Evolutionary conservation across 768 basidiomycete genomes (phyloP).

Genomic region (Rhizopogon vinicolor): DNA sequence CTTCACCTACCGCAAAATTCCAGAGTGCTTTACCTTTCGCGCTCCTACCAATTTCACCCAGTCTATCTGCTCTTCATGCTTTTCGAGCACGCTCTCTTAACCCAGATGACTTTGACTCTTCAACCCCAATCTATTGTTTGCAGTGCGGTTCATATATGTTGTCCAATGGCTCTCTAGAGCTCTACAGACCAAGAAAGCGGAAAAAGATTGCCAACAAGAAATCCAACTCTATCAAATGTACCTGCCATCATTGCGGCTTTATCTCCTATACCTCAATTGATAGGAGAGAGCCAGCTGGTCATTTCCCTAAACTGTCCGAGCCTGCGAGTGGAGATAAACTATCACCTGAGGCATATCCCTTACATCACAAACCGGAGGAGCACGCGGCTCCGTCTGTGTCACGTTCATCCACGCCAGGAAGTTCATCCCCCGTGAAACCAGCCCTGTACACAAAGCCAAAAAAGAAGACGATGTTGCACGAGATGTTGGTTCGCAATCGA

Average conservation of each 20-base stretch:
- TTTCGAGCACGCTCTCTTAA: slow-evolving; percentile 31
- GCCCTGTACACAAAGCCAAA: slow-evolving; percentile 39
- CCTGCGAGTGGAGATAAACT: neutral
- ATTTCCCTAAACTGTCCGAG: neutral
- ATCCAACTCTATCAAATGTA: slow-evolving; percentile 5
- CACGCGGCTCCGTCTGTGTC: neutral
- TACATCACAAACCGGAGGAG: neutral
- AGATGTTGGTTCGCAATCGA: slow-evolving; percentile 60
- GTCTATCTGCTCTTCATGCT: slow-evolving; percentile 61
- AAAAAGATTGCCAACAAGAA: slow-evolving; percentile 12
- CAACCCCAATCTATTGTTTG: slow-evolving; percentile 34
- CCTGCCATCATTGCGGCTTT: slow-evolving; percentile 18
- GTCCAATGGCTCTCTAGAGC: slow-evolving; percentile 32
- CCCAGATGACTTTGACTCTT: slow-evolving; percentile 17
- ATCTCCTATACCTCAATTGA: slow-evolving; percentile 1
- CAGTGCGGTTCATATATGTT: slow-evolving; percentile 51
- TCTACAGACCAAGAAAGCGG: slow-evolving; percentile 27
- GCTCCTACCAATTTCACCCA: slow-evolving; percentile 47
- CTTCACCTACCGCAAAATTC: slow-evolving; percentile 36
- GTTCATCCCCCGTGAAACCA: neutral
- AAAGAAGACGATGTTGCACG: slow-evolving; percentile 54
- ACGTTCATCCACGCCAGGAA: neutral
- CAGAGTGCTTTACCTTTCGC: slow-evolving; percentile 43
- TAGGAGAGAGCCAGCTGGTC: neutral
- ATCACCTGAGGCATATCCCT: neutral